These are phyloP conservation scores for Geotrichum phurueaensis DNA, from an alignment of 1,139 yeast genomes.

Conservation along the genomic window DNA sequence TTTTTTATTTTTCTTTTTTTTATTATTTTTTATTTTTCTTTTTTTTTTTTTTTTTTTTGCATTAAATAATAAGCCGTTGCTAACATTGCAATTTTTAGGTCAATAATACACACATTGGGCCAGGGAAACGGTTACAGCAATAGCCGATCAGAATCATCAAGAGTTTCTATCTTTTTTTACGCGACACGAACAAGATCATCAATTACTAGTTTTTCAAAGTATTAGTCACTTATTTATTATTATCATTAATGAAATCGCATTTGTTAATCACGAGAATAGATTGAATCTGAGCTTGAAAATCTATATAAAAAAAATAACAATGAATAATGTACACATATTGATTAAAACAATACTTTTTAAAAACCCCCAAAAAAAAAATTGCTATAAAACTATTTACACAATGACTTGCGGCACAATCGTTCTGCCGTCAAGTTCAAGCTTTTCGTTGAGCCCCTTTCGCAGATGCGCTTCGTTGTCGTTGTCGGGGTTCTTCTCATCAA, in stretches of 20 bases:
- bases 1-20: background rate
- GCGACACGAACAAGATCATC: background rate
- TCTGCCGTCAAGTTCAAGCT: slow-evolving; percentile 10
- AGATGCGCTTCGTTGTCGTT: slow-evolving; percentile 29
- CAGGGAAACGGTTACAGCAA: slow-evolving; percentile 6
- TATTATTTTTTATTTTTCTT: background rate
- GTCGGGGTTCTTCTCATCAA: slow-evolving; percentile 27
- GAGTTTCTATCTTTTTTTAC: background rate
- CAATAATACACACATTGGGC: slow-evolving; percentile 29
- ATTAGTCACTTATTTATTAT: background rate
- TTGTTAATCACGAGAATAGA: background rate
- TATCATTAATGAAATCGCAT: background rate
- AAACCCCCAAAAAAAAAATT: background rate
- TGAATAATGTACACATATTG: background rate
- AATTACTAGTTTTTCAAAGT: background rate
- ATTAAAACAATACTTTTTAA: background rate
- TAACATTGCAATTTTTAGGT: slow-evolving; percentile 17
- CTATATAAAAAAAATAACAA: background rate
- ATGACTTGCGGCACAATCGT: slow-evolving; percentile 2
- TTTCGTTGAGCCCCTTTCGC: slow-evolving; percentile 19
- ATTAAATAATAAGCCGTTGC: background rate
- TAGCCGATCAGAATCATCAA: background rate
- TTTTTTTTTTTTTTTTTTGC: background rate
- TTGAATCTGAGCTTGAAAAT: too few species aligned
- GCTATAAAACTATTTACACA: background rate